Conservation (phyloP, 1,284 basidiomycete species). For the Pholiota adiposa region DNA sequence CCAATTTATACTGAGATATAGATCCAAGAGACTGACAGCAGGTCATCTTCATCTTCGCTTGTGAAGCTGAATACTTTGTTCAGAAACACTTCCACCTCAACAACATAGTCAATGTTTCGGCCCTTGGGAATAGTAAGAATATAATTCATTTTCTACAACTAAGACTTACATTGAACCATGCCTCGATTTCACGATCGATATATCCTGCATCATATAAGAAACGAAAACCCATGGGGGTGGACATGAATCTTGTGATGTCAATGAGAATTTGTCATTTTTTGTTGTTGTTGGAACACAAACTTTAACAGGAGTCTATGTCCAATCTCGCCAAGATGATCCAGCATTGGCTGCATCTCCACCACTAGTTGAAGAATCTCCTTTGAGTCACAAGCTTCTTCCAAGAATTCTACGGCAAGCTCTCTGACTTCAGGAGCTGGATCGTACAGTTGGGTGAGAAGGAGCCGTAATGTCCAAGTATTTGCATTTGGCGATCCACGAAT, state of each 20-base stretch:
- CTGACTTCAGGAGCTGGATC: slow-evolving; percentile 91
- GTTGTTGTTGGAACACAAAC: slow-evolving; percentile 44
- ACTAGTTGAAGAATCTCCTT: slow-evolving; percentile 87
- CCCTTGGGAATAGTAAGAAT: slow-evolving; percentile 54
- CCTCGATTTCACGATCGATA: slow-evolving; percentile 93
- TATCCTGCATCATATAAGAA: slow-evolving; percentile 93
- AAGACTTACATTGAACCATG: slow-evolving; percentile 86
- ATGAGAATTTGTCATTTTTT: slow-evolving; percentile 8
- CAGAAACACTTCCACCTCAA: slow-evolving; percentile 87
- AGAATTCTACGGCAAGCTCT: slow-evolving; percentile 84
- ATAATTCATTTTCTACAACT: not conserved
- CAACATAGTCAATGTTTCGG: slow-evolving; percentile 85
- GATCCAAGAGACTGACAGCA: slow-evolving; percentile 49
- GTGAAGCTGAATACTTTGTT: slow-evolving; percentile 71
- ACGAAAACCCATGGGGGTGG: slow-evolving; percentile 89
- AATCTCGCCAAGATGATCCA: slow-evolving; percentile 94
- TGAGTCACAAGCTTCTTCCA: slow-evolving; percentile 90
- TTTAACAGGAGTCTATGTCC: slow-evolving; percentile 89
- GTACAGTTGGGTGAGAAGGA: slow-evolving; percentile 95
- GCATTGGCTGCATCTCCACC: slow-evolving; percentile 91
- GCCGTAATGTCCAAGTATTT: slow-evolving; percentile 84
- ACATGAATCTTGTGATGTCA: slow-evolving; percentile 77
- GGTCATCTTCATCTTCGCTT: slow-evolving; percentile 69
- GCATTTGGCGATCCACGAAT: slow-evolving; percentile 66
- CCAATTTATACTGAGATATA: not conserved